These are phyloP conservation scores for Blastobotrys persicus DNA, from an alignment of 1,139 yeast species.

Conservation along the genomic window DNA sequence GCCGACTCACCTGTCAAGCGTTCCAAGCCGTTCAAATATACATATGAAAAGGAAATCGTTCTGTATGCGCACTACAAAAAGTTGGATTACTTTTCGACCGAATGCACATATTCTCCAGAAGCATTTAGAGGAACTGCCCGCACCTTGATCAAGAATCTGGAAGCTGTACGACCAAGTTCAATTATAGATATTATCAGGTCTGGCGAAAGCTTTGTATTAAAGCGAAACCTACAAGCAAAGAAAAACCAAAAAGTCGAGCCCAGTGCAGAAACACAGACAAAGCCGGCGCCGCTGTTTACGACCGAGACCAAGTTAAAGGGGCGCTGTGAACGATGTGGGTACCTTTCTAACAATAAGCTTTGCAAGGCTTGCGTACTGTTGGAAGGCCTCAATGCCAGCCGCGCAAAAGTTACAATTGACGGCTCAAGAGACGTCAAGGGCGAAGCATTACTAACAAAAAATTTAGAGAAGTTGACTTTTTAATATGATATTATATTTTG, in stretches of 20 bases:
- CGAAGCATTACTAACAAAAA: conserved; percentile 65
- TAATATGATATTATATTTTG: no score
- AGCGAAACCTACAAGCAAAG: no score
- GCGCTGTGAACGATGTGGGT: conserved; percentile 83
- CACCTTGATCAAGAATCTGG: conserved; percentile 83
- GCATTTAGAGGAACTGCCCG: conserved; percentile 98
- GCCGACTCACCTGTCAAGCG: conserved; percentile 62
- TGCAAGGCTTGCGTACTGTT: conserved; percentile 92
- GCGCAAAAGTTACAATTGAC: conserved; percentile 44
- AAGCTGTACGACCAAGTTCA: conserved; percentile 87
- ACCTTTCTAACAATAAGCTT: conserved; percentile 77
- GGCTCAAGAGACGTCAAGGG: conserved; percentile 48
- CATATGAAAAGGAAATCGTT: conserved; percentile 96
- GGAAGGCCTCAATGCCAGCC: conserved; percentile 75
- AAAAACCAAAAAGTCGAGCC: conserved; percentile 17
- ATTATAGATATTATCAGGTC: conserved; percentile 92
- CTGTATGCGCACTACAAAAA: conserved; percentile 95
- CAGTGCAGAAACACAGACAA: conserved; percentile 5
- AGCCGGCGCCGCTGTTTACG: conserved; percentile 13
- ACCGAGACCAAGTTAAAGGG: conserved; percentile 24
- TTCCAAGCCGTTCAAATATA: conserved; percentile 92
- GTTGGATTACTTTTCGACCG: conserved; percentile 93
- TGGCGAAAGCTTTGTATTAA: conserved; percentile 80
- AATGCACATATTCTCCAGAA: conserved; percentile 97
- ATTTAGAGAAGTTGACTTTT: conserved; percentile 63